Conservation (phyloP, 1,284 basidiomycete genomes). For the Rhodotorula sp. region DNA sequence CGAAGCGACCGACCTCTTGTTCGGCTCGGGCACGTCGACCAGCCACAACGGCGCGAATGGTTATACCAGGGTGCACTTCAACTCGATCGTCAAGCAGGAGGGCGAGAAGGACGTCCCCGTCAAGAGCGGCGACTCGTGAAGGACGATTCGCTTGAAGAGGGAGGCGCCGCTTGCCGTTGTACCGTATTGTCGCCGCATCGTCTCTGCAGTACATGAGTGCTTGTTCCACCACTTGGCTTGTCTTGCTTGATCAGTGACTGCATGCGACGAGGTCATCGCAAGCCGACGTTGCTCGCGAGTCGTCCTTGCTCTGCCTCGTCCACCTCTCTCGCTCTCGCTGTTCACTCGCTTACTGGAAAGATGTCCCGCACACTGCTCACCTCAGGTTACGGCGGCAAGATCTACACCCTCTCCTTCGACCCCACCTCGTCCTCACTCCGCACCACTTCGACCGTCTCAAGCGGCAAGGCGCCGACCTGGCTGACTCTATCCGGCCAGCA, state of each 20-base stretch:
- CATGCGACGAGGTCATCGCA: too few relatives aligned
- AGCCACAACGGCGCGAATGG: neutral
- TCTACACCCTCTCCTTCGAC: slow-evolving; percentile 30
- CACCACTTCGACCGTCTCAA: neutral
- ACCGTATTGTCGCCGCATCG: too few relatives aligned
- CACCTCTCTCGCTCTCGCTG: neutral
- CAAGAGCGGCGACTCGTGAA: slow-evolving; percentile 6
- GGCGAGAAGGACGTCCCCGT: slow-evolving; percentile 9
- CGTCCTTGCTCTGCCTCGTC: too few relatives aligned
- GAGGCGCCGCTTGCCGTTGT: too few relatives aligned
- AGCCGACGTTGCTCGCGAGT: too few relatives aligned
- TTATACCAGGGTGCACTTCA: slow-evolving; percentile 17
- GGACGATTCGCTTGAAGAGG: neutral
- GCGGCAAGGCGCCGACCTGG: slow-evolving; percentile 34
- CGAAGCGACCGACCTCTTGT: slow-evolving; percentile 6
- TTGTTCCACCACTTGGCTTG: too few relatives aligned
- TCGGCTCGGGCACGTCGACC: neutral
- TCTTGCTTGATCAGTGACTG: too few relatives aligned
- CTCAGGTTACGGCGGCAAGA: slow-evolving; percentile 23
- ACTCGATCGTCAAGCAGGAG: slow-evolving; percentile 17
- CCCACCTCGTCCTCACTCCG: slow-evolving; percentile 2
- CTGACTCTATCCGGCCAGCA: slow-evolving; percentile 5
- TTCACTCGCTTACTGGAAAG: neutral
- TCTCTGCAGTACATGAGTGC: too few relatives aligned
- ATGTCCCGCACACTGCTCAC: slow-evolving; percentile 17